Evolutionary conservation across 2,329 filamentous ascomycete species (phyloP), one percentile per base, ranked within the genome.

Genomic region (Knufia petricola): DNA sequence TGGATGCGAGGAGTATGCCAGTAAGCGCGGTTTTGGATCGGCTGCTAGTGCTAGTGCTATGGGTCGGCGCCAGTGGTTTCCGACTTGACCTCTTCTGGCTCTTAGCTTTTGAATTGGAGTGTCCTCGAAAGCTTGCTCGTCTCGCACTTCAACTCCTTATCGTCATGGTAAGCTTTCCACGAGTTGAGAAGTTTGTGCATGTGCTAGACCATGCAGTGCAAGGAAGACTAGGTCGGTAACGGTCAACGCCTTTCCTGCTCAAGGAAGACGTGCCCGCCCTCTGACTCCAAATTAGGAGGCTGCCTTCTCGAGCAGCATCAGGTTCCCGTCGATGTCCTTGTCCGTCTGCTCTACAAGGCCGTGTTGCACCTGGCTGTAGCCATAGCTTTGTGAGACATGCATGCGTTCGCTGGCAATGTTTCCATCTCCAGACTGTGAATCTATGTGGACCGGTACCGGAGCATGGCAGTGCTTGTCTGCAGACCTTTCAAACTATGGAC

Each of bases 71-170:
- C 3, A 19, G 37, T 8, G 15, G 40, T 46, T 34, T 31, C 43
- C 37, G 43, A 38, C 43, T 46, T 36, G 43, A 10, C 10, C 43
- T 46, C 20, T 24, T 36, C 20, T 17, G 19, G 19, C 9, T 4
- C 21, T 36, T 46, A 36, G 42, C 30, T 7, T 36, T n/a, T 13
- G 10, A 4, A 15, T 12, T 42, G 20, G 24, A 42, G 39, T 15
- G 20, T 21, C 15, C 3, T 36, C 12, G 34, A 30, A 21, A 47
- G 12, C 19, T 20, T 28, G 9, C 39, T 46, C 42, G 30, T 36
- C 42, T 21, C 42, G 4, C 44, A 26, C 44, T 24, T 42, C 44
- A 17, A 47, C 44, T 47, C 44, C 44, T 47, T 38, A 47, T 47
- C 36, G n/a, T 21, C 24, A 21, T 17, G 23, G 15, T 47, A 6